phyloP scores from a whole-genome alignment of 768 basidiomycete genomes.

The Boletus vermiculosoides region DNA sequence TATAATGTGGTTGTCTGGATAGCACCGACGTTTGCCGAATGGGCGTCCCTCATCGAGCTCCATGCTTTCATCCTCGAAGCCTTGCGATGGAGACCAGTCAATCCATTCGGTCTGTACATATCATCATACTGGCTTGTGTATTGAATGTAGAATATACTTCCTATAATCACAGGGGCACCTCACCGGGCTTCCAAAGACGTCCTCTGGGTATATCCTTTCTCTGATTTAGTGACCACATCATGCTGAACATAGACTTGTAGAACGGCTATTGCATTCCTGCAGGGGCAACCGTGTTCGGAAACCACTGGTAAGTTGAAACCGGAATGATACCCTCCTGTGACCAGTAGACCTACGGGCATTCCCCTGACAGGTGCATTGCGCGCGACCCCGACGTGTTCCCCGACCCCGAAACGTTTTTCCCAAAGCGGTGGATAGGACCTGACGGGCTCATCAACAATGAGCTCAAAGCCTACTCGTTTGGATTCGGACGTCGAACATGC shows the following conservation, averaged over 20 bases:
- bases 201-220: slow-evolving; percentile 20
- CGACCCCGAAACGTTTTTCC: slow-evolving; percentile 49
- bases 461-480: slow-evolving; percentile 50
- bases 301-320: slow-evolving; percentile 24
- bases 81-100: slow-evolving; percentile 40
- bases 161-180: slow-evolving; percentile 16
- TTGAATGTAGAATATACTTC: neutral
- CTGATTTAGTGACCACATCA: too few relatives aligned
- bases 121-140: neutral
- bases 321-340: neutral
- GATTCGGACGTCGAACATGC: slow-evolving; percentile 45
- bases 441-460: slow-evolving; percentile 49
- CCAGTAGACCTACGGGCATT: neutral
- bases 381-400: slow-evolving; percentile 29
- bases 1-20: neutral
- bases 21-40: slow-evolving; percentile 40
- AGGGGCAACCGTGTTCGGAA: slow-evolving; percentile 27
- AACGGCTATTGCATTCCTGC: slow-evolving; percentile 24
- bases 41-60: slow-evolving; percentile 33
- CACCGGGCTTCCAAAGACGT: slow-evolving; percentile 27
- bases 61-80: slow-evolving; percentile 40
- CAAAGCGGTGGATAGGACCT: slow-evolving; percentile 50
- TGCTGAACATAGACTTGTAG: slow-evolving; percentile 18
- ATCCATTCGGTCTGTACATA: slow-evolving; percentile 25
- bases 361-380: slow-evolving; percentile 19